Evolutionary conservation across 768 basidiomycete species (phyloP), one percentile per base, ranked within the genome.

Genomic region (Phlebiopsis gigantea): DNA sequence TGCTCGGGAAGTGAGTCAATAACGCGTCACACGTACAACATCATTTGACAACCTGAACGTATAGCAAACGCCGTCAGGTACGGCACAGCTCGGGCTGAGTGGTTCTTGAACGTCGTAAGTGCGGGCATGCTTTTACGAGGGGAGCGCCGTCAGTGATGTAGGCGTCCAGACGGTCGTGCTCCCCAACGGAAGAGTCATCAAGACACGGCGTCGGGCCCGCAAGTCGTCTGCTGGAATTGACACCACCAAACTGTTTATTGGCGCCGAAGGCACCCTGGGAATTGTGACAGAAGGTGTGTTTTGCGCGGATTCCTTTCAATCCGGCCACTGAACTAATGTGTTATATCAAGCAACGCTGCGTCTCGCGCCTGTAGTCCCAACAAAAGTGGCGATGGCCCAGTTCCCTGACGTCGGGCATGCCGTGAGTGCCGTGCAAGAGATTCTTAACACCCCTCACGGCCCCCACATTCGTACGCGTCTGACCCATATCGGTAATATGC

Each of bases 181-280:
- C 30, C 89, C 91, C 0, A 83, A 79, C 54, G 90, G 93, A 8
- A 82, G 91, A 66, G 83, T 96, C 10, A 84, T 96, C 63, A 92
- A 93, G 68, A 95, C 93, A 0, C 82, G 91, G 25, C 77, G 79
- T 56, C 73, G 88, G 49, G 84, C 87, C 28, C 77, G 90, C 48
- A 93, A 96, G 66, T 92, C 89, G 9, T 79, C 92, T 0, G 87
- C 90, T 1, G 93, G 93, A 1, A 93, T 88, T 65, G 93, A 95
- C 65, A 77, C 80, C 1, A 93, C 89, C 0, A 93, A 93, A 66
- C 69, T 93, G 5, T 93, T 93, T 70, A 87, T 93, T 46, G 92
- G 92, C 5, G 90, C 90, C 5, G 92, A 93, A 69, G 92, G 93
- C 5, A 93, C 91, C 0, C 68, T 93, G 49, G 93, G 93, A 2